Evolutionary conservation across 331 rosid genomes (phyloP), one percentile per base, ranked within the genome.

Genomic region (Spiraea crenata): DNA sequence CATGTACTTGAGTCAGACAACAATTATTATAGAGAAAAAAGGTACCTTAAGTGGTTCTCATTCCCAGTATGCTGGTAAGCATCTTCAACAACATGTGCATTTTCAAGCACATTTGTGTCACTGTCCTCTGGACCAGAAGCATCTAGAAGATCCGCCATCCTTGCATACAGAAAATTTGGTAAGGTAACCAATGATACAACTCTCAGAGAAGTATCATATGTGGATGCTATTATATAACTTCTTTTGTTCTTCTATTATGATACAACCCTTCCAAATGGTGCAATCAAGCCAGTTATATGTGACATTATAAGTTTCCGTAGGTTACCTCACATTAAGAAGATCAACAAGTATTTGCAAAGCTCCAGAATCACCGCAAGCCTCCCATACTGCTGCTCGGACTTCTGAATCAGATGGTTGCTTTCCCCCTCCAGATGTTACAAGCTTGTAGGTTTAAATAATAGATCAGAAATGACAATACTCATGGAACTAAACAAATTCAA

Each of bases 351-450:
- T 65, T 71, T 95, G 97, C 77, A 91, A 63, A 74, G 99, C 99
- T 83, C 96, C 92, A 12, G 91, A 89, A 81, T 95, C 93, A 9
- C 99, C 97, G 15, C 99, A 95, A 70, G 87, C 93, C 81, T 95
- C 99, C 97, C 99, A 95, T 60, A 91, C 77, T 12, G 96, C 99
- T 11, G 96, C 87, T 52, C 80, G 93, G 79, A 89, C 96, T 78
- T 95, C 97, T 31, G 82, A 68, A 50, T 91, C 93, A 76, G 93
- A 81, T 46, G 84, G 90, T 62, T 86, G 70, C 76, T 88, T 85
- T 71, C 81, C 89, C 79, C 78, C 85, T 67, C 67, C 85, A 52
- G 88, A 71, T 62, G 92, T 92, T 77, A 78, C 89, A 85, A 95
- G 92, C 99, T 93, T 25, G 31, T 25, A 25, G 31, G 31, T 25